Conservation (phyloP, 192 early-diverging fungal species). For the Ambispora gerdemannii region DNA sequence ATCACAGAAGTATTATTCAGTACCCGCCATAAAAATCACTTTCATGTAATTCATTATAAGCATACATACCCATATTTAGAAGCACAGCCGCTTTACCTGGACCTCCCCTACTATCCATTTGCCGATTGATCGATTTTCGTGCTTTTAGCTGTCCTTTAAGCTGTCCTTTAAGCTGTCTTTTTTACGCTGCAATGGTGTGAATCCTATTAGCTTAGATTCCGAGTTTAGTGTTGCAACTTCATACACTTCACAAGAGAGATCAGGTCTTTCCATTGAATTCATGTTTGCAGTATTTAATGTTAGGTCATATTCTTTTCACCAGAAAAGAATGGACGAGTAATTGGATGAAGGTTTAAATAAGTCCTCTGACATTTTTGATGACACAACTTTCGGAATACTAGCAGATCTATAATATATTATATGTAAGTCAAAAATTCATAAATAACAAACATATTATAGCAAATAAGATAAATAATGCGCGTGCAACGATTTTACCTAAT, state of each 20-base stretch:
- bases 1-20: too few species aligned
- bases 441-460: constrained; percentile 16
- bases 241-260: constrained; percentile 16
- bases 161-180: too few species aligned
- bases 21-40: too few species aligned
- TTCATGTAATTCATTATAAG: too few species aligned
- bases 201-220: constrained; percentile 31
- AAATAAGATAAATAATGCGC: constrained; percentile 23
- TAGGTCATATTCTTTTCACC: constrained; percentile 29
- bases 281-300: constrained; percentile 22
- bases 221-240: constrained; percentile 26
- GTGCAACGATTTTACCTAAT: constrained; percentile 24
- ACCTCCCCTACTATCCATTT: too few species aligned
- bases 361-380: constrained; percentile 32
- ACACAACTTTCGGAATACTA: constrained; percentile 20
- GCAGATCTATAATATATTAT: constrained; percentile 24
- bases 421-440: constrained; percentile 18
- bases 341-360: constrained; percentile 25
- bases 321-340: constrained; percentile 26
- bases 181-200: too few species aligned
- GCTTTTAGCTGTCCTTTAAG: too few species aligned
- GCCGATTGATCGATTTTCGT: too few species aligned
- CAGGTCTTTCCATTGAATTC: constrained; percentile 30
- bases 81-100: too few species aligned
- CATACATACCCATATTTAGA: too few species aligned